Evolutionary conservation across 1,139 yeast species (phyloP), one percentile per base, ranked within the genome.

Genomic region (Eremothecium gossypii): DNA sequence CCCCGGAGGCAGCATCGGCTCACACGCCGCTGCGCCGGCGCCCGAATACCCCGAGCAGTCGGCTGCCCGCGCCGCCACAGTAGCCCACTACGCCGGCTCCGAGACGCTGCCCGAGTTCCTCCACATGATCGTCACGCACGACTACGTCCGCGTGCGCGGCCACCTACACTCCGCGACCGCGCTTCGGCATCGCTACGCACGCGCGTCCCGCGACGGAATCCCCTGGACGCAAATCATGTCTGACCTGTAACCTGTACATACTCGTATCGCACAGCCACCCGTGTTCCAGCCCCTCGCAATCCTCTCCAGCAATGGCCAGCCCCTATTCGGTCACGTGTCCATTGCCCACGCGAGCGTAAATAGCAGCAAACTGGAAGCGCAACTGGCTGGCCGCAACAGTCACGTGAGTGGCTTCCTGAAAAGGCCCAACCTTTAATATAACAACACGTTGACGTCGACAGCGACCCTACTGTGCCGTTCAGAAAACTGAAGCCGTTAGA

Each of bases 1-100:
- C 56, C 96, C 96, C 1, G 95, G 95, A 29, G 96, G 96, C 23
- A 83, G 93, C 1, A 85, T 86, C 53, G 95, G 95, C 12, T 71
- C 76, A 34, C 70, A 66, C 32, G 41, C 45, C 2, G 41, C 37
- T 12, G 41, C 48, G 35, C 12, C 12, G 6, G 5, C 13, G 20
- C 20, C 35, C 35, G 8, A 17, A 11, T 8, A 31, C 33, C 13
- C 33, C n/a, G n/a, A n/a, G n/a, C n/a, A n/a, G n/a, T n/a, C n/a
- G n/a, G n/a, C n/a, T n/a, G n/a, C n/a, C n/a, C 33, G 13, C 13
- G 8, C 8, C 8, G 13, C 13, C 6, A 7, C 20, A 7, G 7
- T 13, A n/a, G 35, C 29, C 10, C 29, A 34, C 4, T 34, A 34
- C 8, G 3, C n/a, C 29, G n/a, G 17, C 37, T 3, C 27, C 4